Conservation (phyloP, 1,139 yeast genomes). For the Yamadazyma pseudoaaseri region DNA sequence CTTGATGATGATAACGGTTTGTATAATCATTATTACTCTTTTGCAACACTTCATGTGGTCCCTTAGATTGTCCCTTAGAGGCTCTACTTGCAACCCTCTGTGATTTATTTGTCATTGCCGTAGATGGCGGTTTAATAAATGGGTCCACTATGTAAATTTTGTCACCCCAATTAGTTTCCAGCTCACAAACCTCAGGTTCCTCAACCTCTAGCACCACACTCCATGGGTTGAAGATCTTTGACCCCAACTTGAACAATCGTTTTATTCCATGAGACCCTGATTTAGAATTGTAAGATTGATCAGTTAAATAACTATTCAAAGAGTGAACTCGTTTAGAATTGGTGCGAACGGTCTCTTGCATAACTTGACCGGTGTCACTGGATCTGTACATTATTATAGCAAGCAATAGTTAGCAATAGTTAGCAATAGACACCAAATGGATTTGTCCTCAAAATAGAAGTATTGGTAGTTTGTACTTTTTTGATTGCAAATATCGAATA, state of each 20-base stretch:
- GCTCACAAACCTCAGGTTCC: neutral
- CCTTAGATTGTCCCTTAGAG: neutral
- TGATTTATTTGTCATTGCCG: too few relatives aligned
- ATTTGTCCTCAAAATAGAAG: too few relatives aligned
- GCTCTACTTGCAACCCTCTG: neutral
- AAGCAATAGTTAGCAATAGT: neutral
- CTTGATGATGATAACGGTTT: neutral
- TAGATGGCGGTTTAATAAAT: too few relatives aligned
- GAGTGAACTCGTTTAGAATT: constrained; percentile 13
- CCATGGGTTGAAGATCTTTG: constrained; percentile 19
- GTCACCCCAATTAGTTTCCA: too few relatives aligned
- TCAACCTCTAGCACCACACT: neutral
- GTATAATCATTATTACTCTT: too few relatives aligned
- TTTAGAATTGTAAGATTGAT: constrained; percentile 10
- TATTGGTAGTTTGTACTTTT: too few relatives aligned
- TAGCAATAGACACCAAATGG: neutral
- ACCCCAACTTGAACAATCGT: constrained; percentile 20
- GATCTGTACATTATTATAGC: neutral
- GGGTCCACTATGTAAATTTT: too few relatives aligned
- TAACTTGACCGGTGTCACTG: neutral
- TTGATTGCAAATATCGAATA: too few relatives aligned
- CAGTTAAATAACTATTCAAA: constrained; percentile 14
- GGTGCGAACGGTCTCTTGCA: neutral
- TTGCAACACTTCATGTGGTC: neutral
- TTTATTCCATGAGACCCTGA: constrained; percentile 13